phyloP scores from a whole-genome alignment of 1,284 basidiomycete genomes.

The Rhodotorula sp. region DNA sequence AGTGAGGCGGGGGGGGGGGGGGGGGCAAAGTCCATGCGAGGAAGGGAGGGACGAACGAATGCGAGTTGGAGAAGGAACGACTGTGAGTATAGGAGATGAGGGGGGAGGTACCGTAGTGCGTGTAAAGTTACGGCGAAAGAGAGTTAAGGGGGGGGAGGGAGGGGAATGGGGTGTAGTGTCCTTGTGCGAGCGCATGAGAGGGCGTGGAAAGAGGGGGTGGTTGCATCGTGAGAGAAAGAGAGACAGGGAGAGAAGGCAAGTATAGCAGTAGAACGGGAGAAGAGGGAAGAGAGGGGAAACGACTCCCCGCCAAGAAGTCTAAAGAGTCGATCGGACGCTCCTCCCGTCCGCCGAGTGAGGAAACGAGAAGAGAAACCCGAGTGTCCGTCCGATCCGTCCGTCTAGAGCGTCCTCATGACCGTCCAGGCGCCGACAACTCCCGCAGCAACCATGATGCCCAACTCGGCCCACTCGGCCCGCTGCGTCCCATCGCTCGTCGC shows the following conservation, averaged over 20 bases:
- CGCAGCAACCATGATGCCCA: slow-evolving; percentile 29
- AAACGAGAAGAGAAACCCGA: not conserved
- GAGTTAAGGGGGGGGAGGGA: not conserved
- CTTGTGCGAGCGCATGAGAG: slow-evolving; percentile 5
- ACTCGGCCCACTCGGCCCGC: slow-evolving; percentile 32
- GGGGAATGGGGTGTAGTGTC: not conserved
- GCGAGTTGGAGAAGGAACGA: not conserved
- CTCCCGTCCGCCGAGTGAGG: not conserved
- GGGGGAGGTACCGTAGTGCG: not conserved
- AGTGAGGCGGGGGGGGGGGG: not conserved
- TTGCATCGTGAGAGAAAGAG: too few species aligned
- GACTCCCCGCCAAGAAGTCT: not conserved
- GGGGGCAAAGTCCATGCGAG: slow-evolving; percentile 1
- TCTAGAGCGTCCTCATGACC: slow-evolving; percentile 37
- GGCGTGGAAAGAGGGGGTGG: not conserved
- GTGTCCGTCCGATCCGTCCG: not conserved
- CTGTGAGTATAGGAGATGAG: not conserved
- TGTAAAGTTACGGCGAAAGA: not conserved
- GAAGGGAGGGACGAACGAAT: not conserved
- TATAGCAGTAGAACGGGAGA: not conserved
- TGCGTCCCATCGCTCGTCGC: slow-evolving; percentile 32
- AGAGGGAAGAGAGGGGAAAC: not conserved
- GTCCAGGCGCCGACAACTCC: slow-evolving; percentile 30
- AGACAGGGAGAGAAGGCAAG: too few species aligned
- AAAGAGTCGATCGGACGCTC: not conserved